phyloP scores from a whole-genome alignment of 2,329 filamentous ascomycete species.

The Cryphonectria carpinicola region DNA sequence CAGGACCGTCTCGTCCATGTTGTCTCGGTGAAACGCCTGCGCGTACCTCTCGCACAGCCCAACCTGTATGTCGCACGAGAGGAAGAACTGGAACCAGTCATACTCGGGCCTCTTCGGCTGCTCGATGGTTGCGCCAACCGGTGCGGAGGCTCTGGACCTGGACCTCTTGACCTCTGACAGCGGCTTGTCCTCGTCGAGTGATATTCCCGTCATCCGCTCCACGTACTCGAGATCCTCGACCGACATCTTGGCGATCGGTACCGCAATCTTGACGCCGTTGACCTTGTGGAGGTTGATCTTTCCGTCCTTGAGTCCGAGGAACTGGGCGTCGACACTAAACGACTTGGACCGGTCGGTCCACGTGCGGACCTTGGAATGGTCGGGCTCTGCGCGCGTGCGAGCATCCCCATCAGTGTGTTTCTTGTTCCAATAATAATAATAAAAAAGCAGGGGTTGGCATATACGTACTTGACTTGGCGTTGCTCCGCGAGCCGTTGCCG shows the following conservation, averaged over 20 bases:
- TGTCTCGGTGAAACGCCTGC: constrained; percentile 85
- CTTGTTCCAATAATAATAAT: not conserved
- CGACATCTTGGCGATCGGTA: constrained; percentile 95
- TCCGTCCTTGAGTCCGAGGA: constrained; percentile 89
- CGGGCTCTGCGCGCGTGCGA: constrained; percentile 66
- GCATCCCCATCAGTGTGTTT: constrained; percentile 5
- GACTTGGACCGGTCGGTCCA: constrained; percentile 96
- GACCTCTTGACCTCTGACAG: constrained; percentile 78
- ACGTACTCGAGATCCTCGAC: constrained; percentile 94
- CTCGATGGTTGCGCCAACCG: constrained; percentile 66
- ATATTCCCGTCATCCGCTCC: constrained; percentile 83
- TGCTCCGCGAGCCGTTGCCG: constrained; percentile 54
- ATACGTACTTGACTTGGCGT: constrained; percentile 75
- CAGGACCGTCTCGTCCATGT: constrained; percentile 92
- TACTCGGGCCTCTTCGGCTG: constrained; percentile 72
- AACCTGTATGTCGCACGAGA: constrained; percentile 87
- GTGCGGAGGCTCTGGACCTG: constrained; percentile 40
- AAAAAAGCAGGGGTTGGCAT: not conserved
- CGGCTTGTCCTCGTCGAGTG: constrained; percentile 92
- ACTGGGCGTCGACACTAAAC: constrained; percentile 97
- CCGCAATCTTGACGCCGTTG: constrained; percentile 98
- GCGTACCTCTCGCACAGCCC: constrained; percentile 94
- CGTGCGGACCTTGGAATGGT: constrained; percentile 78
- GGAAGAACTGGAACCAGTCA: constrained; percentile 99
- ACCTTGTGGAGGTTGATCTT: constrained; percentile 98